Evolutionary conservation across 2,329 filamentous ascomycete genomes (phyloP).

Genomic region (Venturia effusa): DNA sequence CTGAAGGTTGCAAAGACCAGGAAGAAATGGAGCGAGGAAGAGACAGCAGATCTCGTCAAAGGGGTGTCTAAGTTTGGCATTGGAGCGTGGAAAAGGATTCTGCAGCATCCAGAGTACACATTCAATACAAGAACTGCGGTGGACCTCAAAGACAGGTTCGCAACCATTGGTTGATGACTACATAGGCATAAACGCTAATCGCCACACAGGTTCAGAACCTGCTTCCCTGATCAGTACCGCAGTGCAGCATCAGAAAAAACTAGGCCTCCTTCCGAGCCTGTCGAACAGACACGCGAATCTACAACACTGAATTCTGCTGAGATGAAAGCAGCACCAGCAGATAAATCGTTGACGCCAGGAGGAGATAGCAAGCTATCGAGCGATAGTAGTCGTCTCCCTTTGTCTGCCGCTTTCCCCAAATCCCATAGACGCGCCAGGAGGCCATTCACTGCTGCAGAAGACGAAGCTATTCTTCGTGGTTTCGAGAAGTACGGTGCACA

Average conservation of each 20-base stretch:
- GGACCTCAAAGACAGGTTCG: constrained; percentile 48
- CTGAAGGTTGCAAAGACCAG: constrained; percentile 43
- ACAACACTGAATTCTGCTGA: constrained; percentile 3
- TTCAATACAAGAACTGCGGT: constrained; percentile 48
- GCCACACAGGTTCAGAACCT: constrained; percentile 32
- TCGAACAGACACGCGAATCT: not conserved
- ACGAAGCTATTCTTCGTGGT: constrained; percentile 46
- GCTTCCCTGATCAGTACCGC: constrained; percentile 39
- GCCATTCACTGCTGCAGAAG: constrained; percentile 46
- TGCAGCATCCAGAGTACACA: constrained; percentile 43
- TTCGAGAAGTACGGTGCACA: constrained; percentile 48
- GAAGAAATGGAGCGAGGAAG: constrained; percentile 52
- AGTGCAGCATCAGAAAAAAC: constrained; percentile 14
- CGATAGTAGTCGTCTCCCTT: constrained; percentile 34
- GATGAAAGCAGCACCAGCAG: not conserved
- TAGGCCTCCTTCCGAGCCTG: not conserved
- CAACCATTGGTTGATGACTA: not conserved
- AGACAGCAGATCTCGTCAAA: constrained; percentile 46
- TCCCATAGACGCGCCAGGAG: constrained; percentile 42
- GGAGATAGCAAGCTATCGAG: constrained; percentile 18
- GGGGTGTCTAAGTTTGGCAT: constrained; percentile 52
- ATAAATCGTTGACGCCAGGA: constrained; percentile 12
- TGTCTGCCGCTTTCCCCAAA: constrained; percentile 39
- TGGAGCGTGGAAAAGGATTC: constrained; percentile 54
- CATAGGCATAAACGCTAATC: not conserved